Base-by-base conservation (phyloP, 1,284 basidiomycete genomes). In the Cryptococcus jaspeensis region DNA sequence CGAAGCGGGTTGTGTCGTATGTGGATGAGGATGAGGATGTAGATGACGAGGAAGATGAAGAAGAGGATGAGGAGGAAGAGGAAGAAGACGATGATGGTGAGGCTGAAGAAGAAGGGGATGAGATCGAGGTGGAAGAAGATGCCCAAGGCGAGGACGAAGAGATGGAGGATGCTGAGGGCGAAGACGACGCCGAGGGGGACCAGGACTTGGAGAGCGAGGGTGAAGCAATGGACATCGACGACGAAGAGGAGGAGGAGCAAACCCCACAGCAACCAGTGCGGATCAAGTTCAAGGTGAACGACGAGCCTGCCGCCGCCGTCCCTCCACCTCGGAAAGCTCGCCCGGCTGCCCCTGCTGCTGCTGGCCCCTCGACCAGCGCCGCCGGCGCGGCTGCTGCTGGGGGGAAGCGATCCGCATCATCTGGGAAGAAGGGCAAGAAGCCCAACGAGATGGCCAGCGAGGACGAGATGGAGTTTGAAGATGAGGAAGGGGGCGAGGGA, bases 381-480 rank as follows among this genome's bases (percentile, higher is more conserved):
- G 50, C 44, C 6, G 28, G 55, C 48, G 50, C 47, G 12, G 50
- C 55, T 46, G 52, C 56, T 1, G 55, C 58, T 13, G 55, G 51
- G 6, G 56, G 57, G 51, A 62, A 59, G 47, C 35, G 49, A 11
- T 51, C 49, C 4, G 28, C 28, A 32, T 4, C 28, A 32, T 4
- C 5, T 20, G 52, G 28, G 6, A 66, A 66, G 56, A 56, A 55
- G 40, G 52, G 55, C 12, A 62, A 62, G 52, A 53, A 48, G n/a
- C 6, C 6, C 51, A 20, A 16, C 15, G 49, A 50, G 49, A 35
- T 50, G 49, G 40, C 35, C 7, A 52, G 51, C 36, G 59, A 60
- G 23, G 56, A 58, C 18, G 53, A 61, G 37, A 28, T 61, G 16
- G 55, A 55, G 18, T 56, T 51, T n/a, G 56, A 53, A 9, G 53